Evolutionary conservation across 352 stramenopile species (phyloP).

Genomic region (Phytophthora pisi): DNA sequence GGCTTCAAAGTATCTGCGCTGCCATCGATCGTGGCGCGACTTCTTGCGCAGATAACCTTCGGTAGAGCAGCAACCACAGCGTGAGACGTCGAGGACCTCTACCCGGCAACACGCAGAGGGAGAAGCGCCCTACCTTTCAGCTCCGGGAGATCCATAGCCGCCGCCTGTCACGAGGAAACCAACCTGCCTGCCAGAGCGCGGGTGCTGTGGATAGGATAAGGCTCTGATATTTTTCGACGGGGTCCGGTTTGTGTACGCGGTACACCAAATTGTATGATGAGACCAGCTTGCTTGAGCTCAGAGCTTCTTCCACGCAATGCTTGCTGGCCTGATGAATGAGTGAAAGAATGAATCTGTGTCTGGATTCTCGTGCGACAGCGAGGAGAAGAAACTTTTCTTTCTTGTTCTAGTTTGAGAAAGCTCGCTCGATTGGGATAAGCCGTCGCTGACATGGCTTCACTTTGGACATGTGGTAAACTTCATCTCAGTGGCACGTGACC

Average conservation of each 20-base stretch:
- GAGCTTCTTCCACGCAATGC: neutral
- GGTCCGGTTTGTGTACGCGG: conserved; percentile 8
- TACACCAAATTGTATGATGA: conserved; percentile 7
- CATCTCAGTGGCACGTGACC: neutral
- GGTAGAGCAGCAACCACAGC: neutral
- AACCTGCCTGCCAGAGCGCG: neutral
- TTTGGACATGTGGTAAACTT: conserved; percentile 12
- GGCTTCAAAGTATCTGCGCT: conserved; percentile 98
- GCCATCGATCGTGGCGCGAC: conserved; percentile 92
- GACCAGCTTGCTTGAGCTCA: neutral
- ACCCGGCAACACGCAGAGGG: neutral
- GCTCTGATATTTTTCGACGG: conserved; percentile 18
- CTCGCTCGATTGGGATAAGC: neutral
- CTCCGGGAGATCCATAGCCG: conserved; percentile 74
- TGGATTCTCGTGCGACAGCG: conserved; percentile 6
- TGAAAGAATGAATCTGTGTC: conserved; percentile 4
- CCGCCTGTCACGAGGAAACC: conserved; percentile 14
- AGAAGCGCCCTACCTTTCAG: conserved; percentile 65
- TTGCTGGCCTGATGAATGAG: neutral
- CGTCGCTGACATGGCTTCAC: conserved; percentile 17
- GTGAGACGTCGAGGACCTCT: neutral
- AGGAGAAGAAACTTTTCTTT: neutral
- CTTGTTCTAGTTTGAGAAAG: conserved; percentile 26
- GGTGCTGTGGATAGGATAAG: conserved; percentile 19
- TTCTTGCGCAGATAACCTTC: conserved; percentile 94